Evolutionary conservation across 2,329 filamentous ascomycete genomes (phyloP).

Genomic region (Lachnum nothofagi): DNA sequence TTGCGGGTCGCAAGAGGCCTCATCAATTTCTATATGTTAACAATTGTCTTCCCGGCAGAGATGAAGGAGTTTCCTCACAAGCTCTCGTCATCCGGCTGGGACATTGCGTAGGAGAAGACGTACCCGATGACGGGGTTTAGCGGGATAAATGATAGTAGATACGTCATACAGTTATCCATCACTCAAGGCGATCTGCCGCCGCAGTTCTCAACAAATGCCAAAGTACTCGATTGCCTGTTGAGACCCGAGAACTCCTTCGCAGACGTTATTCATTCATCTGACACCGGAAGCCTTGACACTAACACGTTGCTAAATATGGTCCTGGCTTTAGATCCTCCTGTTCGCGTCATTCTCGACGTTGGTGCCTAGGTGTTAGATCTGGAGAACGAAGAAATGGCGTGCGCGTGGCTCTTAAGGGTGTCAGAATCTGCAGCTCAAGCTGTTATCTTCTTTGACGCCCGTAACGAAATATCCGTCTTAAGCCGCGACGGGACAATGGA

Average conservation of each 20-base stretch:
- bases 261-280: constrained; percentile 22
- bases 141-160: constrained; percentile 59
- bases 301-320: constrained; percentile 44
- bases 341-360: constrained; percentile 63
- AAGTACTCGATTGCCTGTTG: constrained; percentile 57
- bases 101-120: constrained; percentile 45
- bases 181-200: constrained; percentile 47
- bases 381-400: constrained; percentile 49
- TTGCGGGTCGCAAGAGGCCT: constrained; percentile 48
- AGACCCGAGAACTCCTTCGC: constrained; percentile 44
- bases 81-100: constrained; percentile 63
- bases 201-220: constrained; percentile 60
- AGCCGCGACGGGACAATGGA: constrained; percentile 44
- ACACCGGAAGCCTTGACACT: constrained; percentile 19
- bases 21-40: too few species aligned
- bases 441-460: constrained; percentile 53
- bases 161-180: constrained; percentile 51
- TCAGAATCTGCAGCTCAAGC: constrained; percentile 34
- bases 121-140: constrained; percentile 61
- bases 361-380: constrained; percentile 65
- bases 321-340: constrained; percentile 32
- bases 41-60: constrained; percentile 58
- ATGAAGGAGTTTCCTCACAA: constrained; percentile 60
- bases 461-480: constrained; percentile 50
- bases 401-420: constrained; percentile 44